Evolutionary conservation across 192 early-diverging fungal genomes (phyloP).

Genomic region (Phycomyces nitens): DNA sequence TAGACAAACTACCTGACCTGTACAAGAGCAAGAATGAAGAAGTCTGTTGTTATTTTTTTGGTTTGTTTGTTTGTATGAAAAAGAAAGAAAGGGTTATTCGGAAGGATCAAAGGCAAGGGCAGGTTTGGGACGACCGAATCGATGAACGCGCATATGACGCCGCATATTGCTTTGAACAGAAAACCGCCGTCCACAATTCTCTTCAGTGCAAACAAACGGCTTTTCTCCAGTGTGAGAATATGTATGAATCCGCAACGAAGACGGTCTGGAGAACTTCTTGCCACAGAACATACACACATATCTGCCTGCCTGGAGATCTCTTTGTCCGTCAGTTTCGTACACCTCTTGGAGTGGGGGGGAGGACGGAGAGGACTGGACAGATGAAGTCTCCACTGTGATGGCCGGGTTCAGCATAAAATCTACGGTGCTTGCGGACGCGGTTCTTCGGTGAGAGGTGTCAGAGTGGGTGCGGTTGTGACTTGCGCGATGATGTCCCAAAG

Average conservation of each 20-base stretch:
- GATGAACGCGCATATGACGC: conserved; percentile 61
- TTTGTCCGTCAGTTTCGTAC: neutral
- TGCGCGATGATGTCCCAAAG: neutral
- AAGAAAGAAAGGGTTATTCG: neutral
- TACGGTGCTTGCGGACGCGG: conserved; percentile 2
- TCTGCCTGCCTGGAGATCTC: conserved; percentile 24
- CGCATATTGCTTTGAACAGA: conserved; percentile 74
- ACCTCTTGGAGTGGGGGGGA: neutral
- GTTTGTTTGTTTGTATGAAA: neutral
- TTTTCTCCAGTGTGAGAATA: conserved; percentile 78
- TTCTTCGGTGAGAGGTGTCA: conserved; percentile 8
- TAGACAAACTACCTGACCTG: too few relatives aligned
- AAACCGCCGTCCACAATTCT: conserved; percentile 65
- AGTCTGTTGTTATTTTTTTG: too few relatives aligned
- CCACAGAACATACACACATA: conserved; percentile 60
- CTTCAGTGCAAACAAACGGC: conserved; percentile 62
- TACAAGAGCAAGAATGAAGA: too few relatives aligned
- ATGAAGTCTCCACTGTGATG: neutral
- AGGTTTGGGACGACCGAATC: conserved; percentile 16
- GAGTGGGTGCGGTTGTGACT: conserved; percentile 3
- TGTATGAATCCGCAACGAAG: conserved; percentile 66
- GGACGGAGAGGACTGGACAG: neutral
- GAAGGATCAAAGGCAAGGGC: neutral
- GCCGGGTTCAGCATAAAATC: conserved; percentile 3
- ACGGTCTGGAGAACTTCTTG: conserved; percentile 69